Evolutionary conservation across 805 yeast genomes (phyloP).

Genomic region (Soucietia sequanensis): DNA sequence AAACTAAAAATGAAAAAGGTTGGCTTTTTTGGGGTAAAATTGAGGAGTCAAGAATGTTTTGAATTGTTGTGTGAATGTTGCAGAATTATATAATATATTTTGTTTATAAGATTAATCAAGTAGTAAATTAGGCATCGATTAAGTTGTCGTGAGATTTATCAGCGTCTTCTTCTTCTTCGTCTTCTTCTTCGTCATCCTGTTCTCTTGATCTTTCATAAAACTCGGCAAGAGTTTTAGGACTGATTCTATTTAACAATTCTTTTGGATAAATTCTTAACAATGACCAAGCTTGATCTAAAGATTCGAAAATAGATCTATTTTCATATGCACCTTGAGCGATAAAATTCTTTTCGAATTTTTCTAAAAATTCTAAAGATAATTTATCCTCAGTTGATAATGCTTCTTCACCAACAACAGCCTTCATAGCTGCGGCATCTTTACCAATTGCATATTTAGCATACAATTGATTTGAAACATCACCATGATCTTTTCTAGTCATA

Average conservation of each 20-base stretch:
- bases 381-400: constrained; percentile 97
- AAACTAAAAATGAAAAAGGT: no score
- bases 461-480: constrained; percentile 98
- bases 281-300: constrained; percentile 97
- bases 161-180: constrained; percentile 34
- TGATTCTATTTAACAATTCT: constrained; percentile 97
- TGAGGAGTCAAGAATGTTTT: no score
- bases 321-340: constrained; percentile 97
- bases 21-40: no score
- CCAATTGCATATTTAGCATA: constrained; percentile 99
- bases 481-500: constrained; percentile 99
- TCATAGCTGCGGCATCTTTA: constrained; percentile 99
- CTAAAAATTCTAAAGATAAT: constrained; percentile 94
- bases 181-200: constrained; percentile 56
- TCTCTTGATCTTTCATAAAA: constrained; percentile 89
- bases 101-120: no score
- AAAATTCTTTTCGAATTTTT: constrained; percentile 95
- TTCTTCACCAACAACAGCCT: constrained; percentile 99
- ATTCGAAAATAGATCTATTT: constrained; percentile 89
- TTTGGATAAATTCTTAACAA: constrained; percentile 97
- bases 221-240: constrained; percentile 94
- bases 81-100: constrained; percentile 2
- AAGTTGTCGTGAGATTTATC: constrained; percentile 32
- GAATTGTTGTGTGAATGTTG: no score
- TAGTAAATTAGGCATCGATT: constrained; percentile 36